Base-by-base conservation (phyloP, 116 monocot genomes). In the Phalaenopsis hybrid region DNA sequence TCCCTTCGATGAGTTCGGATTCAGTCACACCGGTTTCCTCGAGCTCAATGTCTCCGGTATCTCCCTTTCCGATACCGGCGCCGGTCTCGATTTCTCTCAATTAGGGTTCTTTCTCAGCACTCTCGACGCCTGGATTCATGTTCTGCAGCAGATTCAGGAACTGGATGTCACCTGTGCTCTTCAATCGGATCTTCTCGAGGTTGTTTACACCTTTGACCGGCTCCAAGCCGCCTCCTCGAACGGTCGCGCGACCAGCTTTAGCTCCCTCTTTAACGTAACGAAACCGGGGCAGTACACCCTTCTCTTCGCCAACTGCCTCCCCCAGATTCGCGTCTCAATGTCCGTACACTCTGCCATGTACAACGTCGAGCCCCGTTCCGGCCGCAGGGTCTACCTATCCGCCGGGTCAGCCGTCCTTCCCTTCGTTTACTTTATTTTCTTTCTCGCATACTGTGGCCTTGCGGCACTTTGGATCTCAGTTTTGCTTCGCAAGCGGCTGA, bases 261-360 rank as follows among this genome's bases (percentile, higher is more conserved):
- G 28, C 37, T 20, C 48, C 44, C 2, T 77, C 16, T 83, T 73
- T 55, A 80, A 68, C 34, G 79, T 86, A 33, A 57, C 86, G 50
- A 84, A 89, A 57, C 89, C 89, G 13, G 86, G 86, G 28, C 89
- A 89, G 86, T 89, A 86, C 79, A 86, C 86, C 13, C 89, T 89
- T 74, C 84, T 89, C 65, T 89, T 89, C 79, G 89, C 89, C 59
- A 86, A 86, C 75, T 89, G 89, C 79, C 79, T 89, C 31, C 81
- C 84, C 23, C 51, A 78, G 33, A 48, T 86, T 57, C 75, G 58
- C 43, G 86, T 86, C 81, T 86, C 86, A 74, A 86, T 89, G 86
- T 65, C 78, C 50, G 84, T 89, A 68, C 49, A n/a, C 45, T 89
- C 89, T 74, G 81, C 84, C 45, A 89, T 89, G 89, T 89, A 89